Base-by-base conservation (phyloP, 2,329 filamentous ascomycete species). In the Ophiocordyceps sinensis region DNA sequence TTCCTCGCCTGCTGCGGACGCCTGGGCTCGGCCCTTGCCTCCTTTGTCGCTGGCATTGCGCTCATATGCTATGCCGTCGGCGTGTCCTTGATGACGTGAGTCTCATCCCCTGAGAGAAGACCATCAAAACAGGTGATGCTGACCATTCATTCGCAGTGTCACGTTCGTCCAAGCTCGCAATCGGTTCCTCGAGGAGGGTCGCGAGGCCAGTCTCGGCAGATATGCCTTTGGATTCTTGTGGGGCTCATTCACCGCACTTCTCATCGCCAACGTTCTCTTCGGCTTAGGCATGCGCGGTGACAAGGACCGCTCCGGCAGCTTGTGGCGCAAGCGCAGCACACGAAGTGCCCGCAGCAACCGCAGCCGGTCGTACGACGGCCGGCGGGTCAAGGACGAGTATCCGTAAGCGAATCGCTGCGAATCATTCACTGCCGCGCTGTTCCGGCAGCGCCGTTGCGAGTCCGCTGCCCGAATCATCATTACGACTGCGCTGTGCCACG, bases 221-320 rank as follows among this genome's bases (percentile, higher is more conserved):
- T 83, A 80, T 53, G 80, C 77, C 17, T 85, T 85, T 53, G 85
- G 74, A 36, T 89, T 87, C 64, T 78, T 77, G 47, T 91, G 85
- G 85, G 78, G 71, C 14, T 73, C 82, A 2, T 77, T 78, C 61
- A 74, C 73, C 10, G 71, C 72, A 41, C 73, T 85, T 51, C 63
- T 85, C 49, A 58, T 88, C 48, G 72, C 81, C 14, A 74, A 72
- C 4, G 49, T 85, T 28, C 63, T 86, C 43, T 85, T 87, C 65
- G 82, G 73, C 59, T 41, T 78, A 28, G 77, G 77, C 40, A 72
- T 75, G 26, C 65, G 74, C 32, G 63, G 67, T 40, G 65, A 67
- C 44, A 67, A 68, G 47, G 56, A 58, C 26, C 35, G 53, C 41
- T 52, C 58, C 43, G 50, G 59, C 41, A 53, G 12, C 23, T 10